These are phyloP conservation scores for Borealophlyctis nickersoniae DNA, from an alignment of 192 early-diverging fungal species.

Conservation along the genomic window DNA sequence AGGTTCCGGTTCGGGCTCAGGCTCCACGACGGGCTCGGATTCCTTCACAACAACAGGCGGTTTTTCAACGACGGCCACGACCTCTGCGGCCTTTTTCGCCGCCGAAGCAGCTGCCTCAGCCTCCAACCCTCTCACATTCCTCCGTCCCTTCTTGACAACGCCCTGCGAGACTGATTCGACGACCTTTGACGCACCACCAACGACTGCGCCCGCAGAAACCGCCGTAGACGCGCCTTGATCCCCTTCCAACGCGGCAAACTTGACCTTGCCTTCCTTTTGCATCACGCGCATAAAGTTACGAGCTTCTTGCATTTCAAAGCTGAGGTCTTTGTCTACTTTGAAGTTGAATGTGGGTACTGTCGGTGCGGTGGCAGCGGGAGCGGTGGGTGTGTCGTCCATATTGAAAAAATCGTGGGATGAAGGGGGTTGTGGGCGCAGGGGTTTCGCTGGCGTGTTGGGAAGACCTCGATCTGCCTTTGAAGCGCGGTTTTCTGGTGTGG, in stretches of 20 bases:
- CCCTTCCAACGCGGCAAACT: slow-evolving; percentile 5
- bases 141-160: too few relatives aligned
- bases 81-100: not conserved
- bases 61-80: not conserved
- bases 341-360: slow-evolving; percentile 2
- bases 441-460: too few relatives aligned
- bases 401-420: too few relatives aligned
- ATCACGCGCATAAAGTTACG: slow-evolving; percentile 10
- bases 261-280: slow-evolving; percentile 12
- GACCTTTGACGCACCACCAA: not conserved
- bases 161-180: too few relatives aligned
- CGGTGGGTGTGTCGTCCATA: too few relatives aligned
- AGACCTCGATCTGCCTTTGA: too few relatives aligned
- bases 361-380: too few relatives aligned
- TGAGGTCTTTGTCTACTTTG: slow-evolving; percentile 16
- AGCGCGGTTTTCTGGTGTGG: too few relatives aligned
- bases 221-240: not conserved
- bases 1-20: not conserved
- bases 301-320: slow-evolving; percentile 23
- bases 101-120: not conserved
- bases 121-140: not conserved
- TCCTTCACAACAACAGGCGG: not conserved
- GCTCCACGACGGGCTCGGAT: too few relatives aligned
- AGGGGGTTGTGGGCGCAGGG: too few relatives aligned
- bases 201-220: not conserved